phyloP scores from a whole-genome alignment of 805 yeast genomes.

The Barnettozyma californica region DNA sequence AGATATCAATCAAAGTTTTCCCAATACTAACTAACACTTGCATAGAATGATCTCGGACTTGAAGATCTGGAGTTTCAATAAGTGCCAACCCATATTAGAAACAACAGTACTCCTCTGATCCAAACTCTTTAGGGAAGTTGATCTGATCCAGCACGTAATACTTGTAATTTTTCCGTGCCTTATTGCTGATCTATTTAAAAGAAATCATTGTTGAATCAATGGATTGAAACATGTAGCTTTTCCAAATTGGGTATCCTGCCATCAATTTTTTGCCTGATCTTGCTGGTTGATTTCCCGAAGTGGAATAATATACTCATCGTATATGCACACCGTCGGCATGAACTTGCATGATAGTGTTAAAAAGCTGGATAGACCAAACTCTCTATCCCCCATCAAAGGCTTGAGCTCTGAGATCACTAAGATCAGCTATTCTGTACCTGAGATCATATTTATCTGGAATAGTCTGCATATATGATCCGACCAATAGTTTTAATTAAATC shows the following conservation, averaged over 20 bases:
- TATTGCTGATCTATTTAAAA: not conserved
- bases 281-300: constrained; percentile 1
- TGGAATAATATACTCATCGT: not conserved
- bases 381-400: not conserved
- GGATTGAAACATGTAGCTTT: not conserved
- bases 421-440: not conserved
- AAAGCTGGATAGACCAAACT: not conserved
- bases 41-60: constrained; percentile 16
- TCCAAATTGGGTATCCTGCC: not conserved
- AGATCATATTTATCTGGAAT: too few relatives aligned
- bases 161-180: not conserved
- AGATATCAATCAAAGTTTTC: not conserved
- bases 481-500: too few relatives aligned
- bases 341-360: not conserved
- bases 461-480: too few relatives aligned
- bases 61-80: constrained; percentile 5
- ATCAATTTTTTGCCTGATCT: not conserved
- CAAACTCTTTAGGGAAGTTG: not conserved
- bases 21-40: not conserved
- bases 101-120: not conserved
- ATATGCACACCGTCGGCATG: not conserved
- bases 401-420: too few relatives aligned
- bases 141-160: not conserved
- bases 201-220: not conserved
- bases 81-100: not conserved